Percentiles rank a stretch among this genome's conserved stretches.
phyloP scores from a whole-genome alignment of 495 filamentous ascomycete genomes.

The Aspergillus heteromorphus region DNA sequence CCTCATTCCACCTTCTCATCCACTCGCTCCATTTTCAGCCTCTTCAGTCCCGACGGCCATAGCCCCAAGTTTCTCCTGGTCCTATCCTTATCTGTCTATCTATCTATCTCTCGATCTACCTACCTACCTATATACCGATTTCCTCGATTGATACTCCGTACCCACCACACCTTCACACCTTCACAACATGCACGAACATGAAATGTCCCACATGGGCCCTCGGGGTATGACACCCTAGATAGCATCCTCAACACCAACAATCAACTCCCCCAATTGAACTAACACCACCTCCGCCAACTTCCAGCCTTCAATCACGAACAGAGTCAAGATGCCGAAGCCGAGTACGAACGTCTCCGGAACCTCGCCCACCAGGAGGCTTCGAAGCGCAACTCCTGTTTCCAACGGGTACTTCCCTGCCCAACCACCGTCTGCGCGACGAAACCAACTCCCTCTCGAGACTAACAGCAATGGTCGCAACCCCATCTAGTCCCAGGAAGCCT shows the following conservation, averaged over 20 bases:
- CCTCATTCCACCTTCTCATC: background rate
- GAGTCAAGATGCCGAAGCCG: constrained; percentile 63
- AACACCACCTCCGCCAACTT: background rate
- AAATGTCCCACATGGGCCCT: constrained; percentile 59
- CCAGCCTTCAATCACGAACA: constrained; percentile 78
- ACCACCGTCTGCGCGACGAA: constrained; percentile 5
- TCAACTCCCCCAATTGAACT: background rate
- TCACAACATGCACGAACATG: constrained; percentile 57
- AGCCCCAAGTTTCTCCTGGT: background rate
- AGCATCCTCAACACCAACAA: background rate
- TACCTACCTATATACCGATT: no score
- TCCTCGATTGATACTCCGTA: background rate
- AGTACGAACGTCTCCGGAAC: constrained; percentile 87
- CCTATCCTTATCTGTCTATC: background rate
- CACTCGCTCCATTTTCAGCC: background rate
- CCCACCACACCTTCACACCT: no score
- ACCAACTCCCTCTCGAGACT: background rate
- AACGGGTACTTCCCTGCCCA: constrained; percentile 44
- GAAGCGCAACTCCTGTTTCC: constrained; percentile 70
- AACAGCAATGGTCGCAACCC: background rate
- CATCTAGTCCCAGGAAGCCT: constrained; percentile 67
- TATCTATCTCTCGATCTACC: background rate
- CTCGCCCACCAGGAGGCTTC: constrained; percentile 73
- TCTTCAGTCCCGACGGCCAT: background rate
- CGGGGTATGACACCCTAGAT: constrained; percentile 31